phyloP scores from a whole-genome alignment of 78 protist genomes.

The Tieghemostelium lacteum region DNA sequence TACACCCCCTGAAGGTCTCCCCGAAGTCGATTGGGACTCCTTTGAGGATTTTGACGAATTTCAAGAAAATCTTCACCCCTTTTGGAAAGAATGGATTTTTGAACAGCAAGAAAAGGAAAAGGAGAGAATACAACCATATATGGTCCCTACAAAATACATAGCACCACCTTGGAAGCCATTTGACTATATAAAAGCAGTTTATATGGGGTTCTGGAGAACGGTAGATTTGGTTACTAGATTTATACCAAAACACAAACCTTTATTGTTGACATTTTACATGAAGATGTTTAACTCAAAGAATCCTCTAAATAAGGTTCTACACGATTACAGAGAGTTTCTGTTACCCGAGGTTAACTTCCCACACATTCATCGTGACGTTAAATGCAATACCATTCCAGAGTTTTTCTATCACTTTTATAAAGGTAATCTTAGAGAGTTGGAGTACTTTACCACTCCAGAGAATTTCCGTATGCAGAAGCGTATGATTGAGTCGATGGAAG shows the following conservation, averaged over 20 bases:
- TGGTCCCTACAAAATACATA: not conserved
- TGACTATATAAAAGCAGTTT: not conserved
- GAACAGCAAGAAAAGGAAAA: not conserved
- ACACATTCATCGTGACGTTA: not conserved
- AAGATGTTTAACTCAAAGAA: not conserved
- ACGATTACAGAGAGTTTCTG: no score
- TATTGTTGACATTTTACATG: not conserved
- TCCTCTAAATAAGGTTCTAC: not conserved
- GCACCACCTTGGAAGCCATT: not conserved
- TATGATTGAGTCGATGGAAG: no score
- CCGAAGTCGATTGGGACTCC: not conserved
- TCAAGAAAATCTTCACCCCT: not conserved
- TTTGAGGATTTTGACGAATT: not conserved
- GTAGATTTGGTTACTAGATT: not conserved
- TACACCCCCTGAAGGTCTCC: no score
- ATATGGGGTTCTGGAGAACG: not conserved
- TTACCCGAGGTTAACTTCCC: not conserved
- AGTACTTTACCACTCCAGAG: slow-evolving; percentile 5
- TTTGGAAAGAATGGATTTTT: no score
- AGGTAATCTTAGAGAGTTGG: slow-evolving; percentile 29
- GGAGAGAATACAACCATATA: not conserved
- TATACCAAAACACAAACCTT: not conserved
- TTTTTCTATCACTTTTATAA: slow-evolving; percentile 7
- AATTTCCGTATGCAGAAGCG: no score
- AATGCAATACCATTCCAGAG: not conserved